phyloP scores from a whole-genome alignment of 164 flowering plant genomes.

The Magnolia kwangsiensis region DNA sequence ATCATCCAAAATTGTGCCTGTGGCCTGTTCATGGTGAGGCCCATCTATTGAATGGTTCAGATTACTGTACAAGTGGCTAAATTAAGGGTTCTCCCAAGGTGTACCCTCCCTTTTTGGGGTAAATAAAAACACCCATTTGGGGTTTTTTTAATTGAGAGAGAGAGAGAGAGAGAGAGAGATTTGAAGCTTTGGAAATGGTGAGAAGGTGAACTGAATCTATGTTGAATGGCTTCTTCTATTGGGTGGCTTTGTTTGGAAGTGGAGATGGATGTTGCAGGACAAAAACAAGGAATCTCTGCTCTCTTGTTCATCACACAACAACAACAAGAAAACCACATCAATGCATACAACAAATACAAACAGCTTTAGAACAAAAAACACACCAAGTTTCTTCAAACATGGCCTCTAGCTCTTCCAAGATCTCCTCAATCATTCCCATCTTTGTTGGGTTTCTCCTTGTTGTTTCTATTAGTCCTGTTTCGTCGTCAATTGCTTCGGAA shows the following conservation, averaged over 20 bases:
- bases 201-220: not conserved
- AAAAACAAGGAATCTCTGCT: slow-evolving; percentile 30
- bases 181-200: slow-evolving; percentile 7
- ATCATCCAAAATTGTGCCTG: not conserved
- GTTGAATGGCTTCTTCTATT: slow-evolving; percentile 4
- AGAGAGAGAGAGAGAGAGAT: slow-evolving; percentile 11
- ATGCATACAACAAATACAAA: slow-evolving; percentile 36
- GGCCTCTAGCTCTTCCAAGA: slow-evolving; percentile 45
- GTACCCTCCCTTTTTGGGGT: slow-evolving; percentile 8
- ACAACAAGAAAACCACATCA: slow-evolving; percentile 46
- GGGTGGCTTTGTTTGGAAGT: slow-evolving; percentile 34
- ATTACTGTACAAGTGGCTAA: not conserved
- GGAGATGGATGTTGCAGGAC: slow-evolving; percentile 27
- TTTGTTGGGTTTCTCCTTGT: slow-evolving; percentile 57
- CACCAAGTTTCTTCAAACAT: slow-evolving; percentile 30
- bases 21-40: not conserved
- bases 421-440: slow-evolving; percentile 49
- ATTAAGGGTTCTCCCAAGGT: not conserved
- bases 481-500: not conserved
- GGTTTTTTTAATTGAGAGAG: slow-evolving; percentile 8
- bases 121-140: slow-evolving; percentile 20
- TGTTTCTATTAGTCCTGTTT: slow-evolving; percentile 32
- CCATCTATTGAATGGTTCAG: not conserved
- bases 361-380: slow-evolving; percentile 29
- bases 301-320: slow-evolving; percentile 29